A percentile compares a stretch with the other conserved stretches of the same genome.
These are phyloP conservation scores for Pyrenula massariospora DNA, from an alignment of 495 filamentous ascomycete genomes.

Conservation along the genomic window DNA sequence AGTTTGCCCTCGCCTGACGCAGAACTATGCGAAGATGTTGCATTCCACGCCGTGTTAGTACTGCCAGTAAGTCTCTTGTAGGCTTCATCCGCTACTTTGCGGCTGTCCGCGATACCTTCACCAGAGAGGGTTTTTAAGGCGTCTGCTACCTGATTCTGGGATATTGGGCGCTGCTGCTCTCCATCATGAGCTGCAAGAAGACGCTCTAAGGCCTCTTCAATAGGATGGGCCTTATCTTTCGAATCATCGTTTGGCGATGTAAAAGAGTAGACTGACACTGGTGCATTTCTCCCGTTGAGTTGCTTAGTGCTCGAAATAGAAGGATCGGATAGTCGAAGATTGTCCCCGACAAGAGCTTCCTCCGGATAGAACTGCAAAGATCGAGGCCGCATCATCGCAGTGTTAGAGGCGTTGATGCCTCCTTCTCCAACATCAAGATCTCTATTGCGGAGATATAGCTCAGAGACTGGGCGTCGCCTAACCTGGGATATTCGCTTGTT, in stretches of 20 bases:
- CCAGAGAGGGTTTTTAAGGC: background rate
- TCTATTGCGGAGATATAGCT: background rate
- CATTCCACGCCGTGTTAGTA: background rate
- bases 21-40: background rate
- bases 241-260: background rate
- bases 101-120: background rate
- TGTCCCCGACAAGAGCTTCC: background rate
- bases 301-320: background rate
- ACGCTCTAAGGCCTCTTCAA: background rate
- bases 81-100: background rate
- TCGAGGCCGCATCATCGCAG: background rate
- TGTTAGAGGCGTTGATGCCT: background rate
- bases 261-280: background rate
- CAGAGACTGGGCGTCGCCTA: background rate
- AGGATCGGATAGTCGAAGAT: background rate
- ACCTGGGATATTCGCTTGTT: background rate
- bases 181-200: background rate
- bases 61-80: background rate
- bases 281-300: background rate
- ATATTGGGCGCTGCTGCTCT: background rate
- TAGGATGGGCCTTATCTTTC: background rate
- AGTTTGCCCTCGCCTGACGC: background rate
- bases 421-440: background rate
- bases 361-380: background rate
- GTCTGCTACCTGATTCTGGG: background rate